Evolutionary conservation across 805 yeast species (phyloP), one percentile per base, ranked within the genome.

Genomic region (Ogataea ramenticola): DNA sequence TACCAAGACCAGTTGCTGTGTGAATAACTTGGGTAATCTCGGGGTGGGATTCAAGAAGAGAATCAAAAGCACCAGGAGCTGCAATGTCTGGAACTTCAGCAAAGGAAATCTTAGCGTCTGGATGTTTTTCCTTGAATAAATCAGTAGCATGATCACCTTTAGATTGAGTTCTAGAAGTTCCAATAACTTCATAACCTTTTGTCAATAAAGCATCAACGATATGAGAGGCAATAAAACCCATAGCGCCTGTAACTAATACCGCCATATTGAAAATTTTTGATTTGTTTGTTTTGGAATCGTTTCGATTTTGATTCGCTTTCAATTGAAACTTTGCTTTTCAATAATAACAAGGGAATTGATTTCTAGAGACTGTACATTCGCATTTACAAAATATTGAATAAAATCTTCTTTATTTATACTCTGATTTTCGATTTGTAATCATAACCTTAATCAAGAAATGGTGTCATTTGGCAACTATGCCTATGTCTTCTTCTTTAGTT

Each of bases 1-100:
- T 61, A 1, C 57, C 46, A 48, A 71, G 67, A n/a, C 81, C 80
- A 36, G 76, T 68, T 14, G 79, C 76, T 1, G 77, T 68, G 56
- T 76, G 82, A 14, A 76, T 48, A 10, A 77, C 71, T 46, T 52
- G 58, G 8, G 61, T 60, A 38, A 74, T 62, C 32, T 72, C 71
- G 2, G 65, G 61, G 34, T 74, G 66, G n/a, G 54, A 57, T 36
- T 60, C 47, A 10, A 24, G 10, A 24, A 24, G 27, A 24, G 27
- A 24, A 24, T 24, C 79, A 48, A 77, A 77, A 2, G 80, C 78
- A 14, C 65, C 68, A 3, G 46, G 51, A 5, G 44, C 57, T 2
- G 58, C 55, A 43, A 66, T 56, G 43, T 65, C 68, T 6, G 47
- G 34, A 21, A 67, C 70, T 33, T 65, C 51, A 34, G 51, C 68